A percentile compares a stretch with the other conserved stretches of the same genome.
Conservation (phyloP, 164 flowering plant genomes). For the Aristolochia fimbriata region DNA sequence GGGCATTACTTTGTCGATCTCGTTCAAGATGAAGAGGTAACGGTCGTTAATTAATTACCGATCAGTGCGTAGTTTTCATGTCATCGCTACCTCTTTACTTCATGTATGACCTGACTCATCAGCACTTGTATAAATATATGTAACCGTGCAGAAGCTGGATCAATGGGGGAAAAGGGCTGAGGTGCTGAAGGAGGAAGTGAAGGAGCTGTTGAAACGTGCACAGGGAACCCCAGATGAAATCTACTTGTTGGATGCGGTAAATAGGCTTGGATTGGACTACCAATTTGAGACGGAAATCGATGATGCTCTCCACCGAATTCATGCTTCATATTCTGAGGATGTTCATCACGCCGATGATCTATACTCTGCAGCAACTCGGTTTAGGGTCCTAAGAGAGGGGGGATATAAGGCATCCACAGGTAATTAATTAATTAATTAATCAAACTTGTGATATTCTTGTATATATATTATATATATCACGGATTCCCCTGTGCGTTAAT, state of each 20-base stretch:
- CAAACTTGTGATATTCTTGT: no score
- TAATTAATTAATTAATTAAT: no score
- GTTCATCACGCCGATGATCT: background rate
- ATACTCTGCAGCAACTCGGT: background rate
- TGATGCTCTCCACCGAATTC: background rate
- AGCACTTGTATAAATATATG: no score
- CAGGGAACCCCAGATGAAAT: background rate
- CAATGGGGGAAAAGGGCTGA: background rate
- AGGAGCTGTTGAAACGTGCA: background rate
- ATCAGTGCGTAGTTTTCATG: no score
- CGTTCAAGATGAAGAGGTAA: no score
- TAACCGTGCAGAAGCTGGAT: background rate
- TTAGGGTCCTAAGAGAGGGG: background rate
- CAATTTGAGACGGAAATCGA: slow-evolving; percentile 4
- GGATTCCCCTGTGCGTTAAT: background rate
- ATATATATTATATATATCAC: no score
- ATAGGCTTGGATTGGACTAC: slow-evolving; percentile 3
- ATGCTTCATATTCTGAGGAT: background rate
- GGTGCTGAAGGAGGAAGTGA: background rate
- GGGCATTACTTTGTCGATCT: no score
- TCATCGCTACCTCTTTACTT: no score
- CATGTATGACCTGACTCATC: no score
- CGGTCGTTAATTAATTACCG: no score
- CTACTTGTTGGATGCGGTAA: background rate
- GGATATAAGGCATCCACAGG: background rate